A percentile compares a stretch with the other conserved stretches of the same genome.
Evolutionary conservation across 2,329 filamentous ascomycete genomes (phyloP).

Genomic region (Diplocarpon rosae): DNA sequence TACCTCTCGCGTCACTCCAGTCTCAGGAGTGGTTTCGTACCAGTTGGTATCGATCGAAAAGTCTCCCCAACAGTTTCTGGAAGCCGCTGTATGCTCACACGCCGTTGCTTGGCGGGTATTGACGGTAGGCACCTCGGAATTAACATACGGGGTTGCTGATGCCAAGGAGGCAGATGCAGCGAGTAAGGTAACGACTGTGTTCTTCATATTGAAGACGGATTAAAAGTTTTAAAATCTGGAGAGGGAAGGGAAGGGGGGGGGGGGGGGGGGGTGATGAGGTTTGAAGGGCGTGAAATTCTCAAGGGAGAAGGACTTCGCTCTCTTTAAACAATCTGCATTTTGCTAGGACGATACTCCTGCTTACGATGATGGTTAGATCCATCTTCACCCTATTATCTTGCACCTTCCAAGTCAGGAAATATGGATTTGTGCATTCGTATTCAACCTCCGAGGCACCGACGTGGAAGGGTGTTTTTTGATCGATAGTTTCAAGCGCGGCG

Average conservation of each 20-base stretch:
- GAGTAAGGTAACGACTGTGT: conserved; percentile 17
- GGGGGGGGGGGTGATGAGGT: conserved; percentile 8
- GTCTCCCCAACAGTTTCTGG: conserved; percentile 25
- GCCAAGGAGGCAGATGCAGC: conserved; percentile 14
- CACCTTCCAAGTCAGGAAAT: too few species aligned
- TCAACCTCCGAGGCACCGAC: too few species aligned
- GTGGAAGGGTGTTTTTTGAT: not conserved
- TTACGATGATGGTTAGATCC: too few species aligned
- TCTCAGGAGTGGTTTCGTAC: conserved; percentile 24
- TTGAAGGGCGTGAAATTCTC: not conserved
- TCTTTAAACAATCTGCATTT: conserved; percentile 1
- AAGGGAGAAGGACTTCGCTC: not conserved
- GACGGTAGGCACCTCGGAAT: conserved; percentile 5
- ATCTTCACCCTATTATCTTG: too few species aligned
- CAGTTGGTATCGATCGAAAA: conserved; percentile 26
- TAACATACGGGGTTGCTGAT: conserved; percentile 15
- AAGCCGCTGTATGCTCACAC: conserved; percentile 24
- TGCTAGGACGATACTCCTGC: too few species aligned
- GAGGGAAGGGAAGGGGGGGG: conserved; percentile 8
- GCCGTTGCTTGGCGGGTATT: conserved; percentile 8
- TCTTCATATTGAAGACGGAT: conserved; percentile 20
- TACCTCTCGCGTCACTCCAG: conserved; percentile 28
- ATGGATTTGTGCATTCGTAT: too few species aligned
- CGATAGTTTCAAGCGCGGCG: too few species aligned
- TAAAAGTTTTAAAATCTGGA: not conserved